Conservation (phyloP, 257 asterid species). For the Leptodermis oblonga region DNA sequence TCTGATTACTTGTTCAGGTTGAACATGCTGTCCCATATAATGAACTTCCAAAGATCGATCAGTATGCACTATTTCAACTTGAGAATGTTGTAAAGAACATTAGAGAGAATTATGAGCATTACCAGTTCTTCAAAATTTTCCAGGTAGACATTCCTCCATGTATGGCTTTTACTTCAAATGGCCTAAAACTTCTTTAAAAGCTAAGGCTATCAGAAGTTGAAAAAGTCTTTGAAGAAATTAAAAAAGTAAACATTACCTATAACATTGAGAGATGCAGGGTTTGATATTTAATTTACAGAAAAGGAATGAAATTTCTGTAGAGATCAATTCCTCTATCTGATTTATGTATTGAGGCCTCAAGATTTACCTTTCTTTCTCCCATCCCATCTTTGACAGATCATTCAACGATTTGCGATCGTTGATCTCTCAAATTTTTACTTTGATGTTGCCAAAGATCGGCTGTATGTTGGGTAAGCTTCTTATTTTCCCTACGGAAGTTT, state of each 20-base stretch:
- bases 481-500: slow-evolving; percentile 3
- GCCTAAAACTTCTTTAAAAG: background rate
- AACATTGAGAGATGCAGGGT: background rate
- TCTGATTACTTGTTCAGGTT: slow-evolving; percentile 38
- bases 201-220: background rate
- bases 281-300: background rate
- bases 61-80: slow-evolving; percentile 83
- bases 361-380: background rate
- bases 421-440: slow-evolving; percentile 96
- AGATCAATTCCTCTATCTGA: background rate
- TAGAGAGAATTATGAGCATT: slow-evolving; percentile 74
- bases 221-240: background rate
- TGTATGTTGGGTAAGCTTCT: slow-evolving; percentile 80
- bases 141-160: slow-evolving; percentile 49
- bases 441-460: slow-evolving; percentile 96
- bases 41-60: slow-evolving; percentile 86
- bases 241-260: background rate
- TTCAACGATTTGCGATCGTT: slow-evolving; percentile 86
- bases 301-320: background rate
- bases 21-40: slow-evolving; percentile 65
- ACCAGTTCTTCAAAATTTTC: slow-evolving; percentile 90
- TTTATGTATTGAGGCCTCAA: background rate
- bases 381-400: slow-evolving; percentile 45
- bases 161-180: background rate
- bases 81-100: slow-evolving; percentile 69